phyloP scores from a whole-genome alignment of 176 grass and related monocot species.

The Saccharum spontaneum region DNA sequence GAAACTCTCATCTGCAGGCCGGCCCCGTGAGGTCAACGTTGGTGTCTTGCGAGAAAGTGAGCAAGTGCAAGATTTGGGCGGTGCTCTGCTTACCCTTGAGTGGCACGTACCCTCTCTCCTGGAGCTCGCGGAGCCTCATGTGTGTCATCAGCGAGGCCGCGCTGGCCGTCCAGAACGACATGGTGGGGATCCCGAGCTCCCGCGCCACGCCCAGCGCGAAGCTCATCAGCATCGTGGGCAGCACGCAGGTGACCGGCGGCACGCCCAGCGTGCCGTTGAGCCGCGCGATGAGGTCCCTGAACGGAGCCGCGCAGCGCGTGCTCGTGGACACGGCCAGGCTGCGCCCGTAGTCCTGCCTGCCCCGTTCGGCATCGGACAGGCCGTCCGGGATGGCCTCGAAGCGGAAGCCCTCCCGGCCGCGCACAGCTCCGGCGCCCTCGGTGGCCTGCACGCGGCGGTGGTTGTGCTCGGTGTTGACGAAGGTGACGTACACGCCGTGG shows the following conservation, averaged over 20 bases:
- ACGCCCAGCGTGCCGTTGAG: neutral
- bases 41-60: no score
- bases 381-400: conserved; percentile 21
- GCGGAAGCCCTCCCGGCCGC: neutral
- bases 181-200: neutral
- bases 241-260: neutral
- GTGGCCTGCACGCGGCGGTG: conserved; percentile 19
- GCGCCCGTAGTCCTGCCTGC: neutral
- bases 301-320: neutral
- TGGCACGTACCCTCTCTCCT: neutral
- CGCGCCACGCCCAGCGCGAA: neutral
- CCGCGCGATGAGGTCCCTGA: neutral
- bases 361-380: neutral
- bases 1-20: neutral
- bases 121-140: neutral
- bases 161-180: neutral
- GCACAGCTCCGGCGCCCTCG: neutral
- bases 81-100: neutral
- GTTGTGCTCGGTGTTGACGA: conserved; percentile 62
- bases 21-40: no score
- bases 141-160: neutral
- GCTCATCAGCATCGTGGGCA: neutral
- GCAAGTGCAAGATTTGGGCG: no score
- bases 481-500: conserved; percentile 44
- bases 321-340: neutral